Percentiles rank a stretch among this genome's conserved stretches.
Evolutionary conservation across 768 basidiomycete genomes (phyloP).

Genomic region (Trametes maxima): DNA sequence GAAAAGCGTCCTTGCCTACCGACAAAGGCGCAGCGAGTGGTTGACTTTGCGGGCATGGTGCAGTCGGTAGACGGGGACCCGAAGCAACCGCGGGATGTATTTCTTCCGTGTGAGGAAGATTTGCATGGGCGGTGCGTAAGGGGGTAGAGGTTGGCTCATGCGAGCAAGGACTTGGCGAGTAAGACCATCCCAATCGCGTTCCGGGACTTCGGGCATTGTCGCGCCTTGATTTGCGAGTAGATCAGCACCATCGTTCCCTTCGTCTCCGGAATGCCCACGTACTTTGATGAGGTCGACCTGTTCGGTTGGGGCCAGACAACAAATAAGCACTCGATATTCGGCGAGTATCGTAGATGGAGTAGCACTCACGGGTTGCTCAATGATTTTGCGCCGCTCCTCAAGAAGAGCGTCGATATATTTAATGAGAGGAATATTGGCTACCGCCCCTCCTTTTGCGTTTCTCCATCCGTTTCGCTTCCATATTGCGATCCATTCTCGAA

Average conservation of each 20-base stretch:
- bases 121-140: neutral
- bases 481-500: slow-evolving; percentile 60
- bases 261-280: slow-evolving; percentile 68
- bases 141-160: neutral
- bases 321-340: neutral
- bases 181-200: slow-evolving; percentile 58
- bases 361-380: slow-evolving; percentile 52
- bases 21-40: too few relatives aligned
- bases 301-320: neutral
- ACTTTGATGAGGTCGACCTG: slow-evolving; percentile 63
- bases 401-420: slow-evolving; percentile 69
- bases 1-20: too few relatives aligned
- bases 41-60: too few relatives aligned
- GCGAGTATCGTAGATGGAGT: neutral
- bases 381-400: slow-evolving; percentile 47
- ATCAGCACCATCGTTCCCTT: slow-evolving; percentile 90
- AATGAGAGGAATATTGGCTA: slow-evolving; percentile 74
- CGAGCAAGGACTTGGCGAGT: slow-evolving; percentile 3
- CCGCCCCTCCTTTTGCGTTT: slow-evolving; percentile 48
- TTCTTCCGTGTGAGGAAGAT: neutral
- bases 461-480: slow-evolving; percentile 63
- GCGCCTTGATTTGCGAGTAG: slow-evolving; percentile 65
- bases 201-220: slow-evolving; percentile 39
- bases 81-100: too few relatives aligned
- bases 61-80: neutral